These are phyloP conservation scores for Glonium stellatum DNA, from an alignment of 495 filamentous ascomycete genomes.

Conservation along the genomic window DNA sequence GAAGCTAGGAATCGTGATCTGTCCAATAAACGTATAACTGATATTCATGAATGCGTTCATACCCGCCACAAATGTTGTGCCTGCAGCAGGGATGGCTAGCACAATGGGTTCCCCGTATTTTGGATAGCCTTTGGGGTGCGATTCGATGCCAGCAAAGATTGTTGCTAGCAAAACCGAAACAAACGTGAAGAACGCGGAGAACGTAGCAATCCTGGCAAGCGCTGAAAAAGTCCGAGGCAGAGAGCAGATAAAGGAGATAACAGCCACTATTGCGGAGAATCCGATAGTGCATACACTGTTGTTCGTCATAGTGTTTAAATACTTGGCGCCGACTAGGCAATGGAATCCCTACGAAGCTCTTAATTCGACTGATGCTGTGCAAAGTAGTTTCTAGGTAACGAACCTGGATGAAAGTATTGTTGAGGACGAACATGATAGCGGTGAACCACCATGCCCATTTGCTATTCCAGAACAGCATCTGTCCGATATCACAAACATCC, in stretches of 20 bases:
- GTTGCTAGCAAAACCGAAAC: slow-evolving; percentile 73
- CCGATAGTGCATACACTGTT: slow-evolving; percentile 62
- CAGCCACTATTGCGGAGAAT: slow-evolving; percentile 60
- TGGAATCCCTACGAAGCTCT: slow-evolving; percentile 53
- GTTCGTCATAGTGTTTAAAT: slow-evolving; percentile 74
- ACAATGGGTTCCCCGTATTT: slow-evolving; percentile 53
- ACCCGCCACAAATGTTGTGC: slow-evolving; percentile 71
- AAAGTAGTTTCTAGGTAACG: neutral
- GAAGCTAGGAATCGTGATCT: slow-evolving; percentile 85
- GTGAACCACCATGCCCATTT: slow-evolving; percentile 77
- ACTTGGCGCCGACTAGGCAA: slow-evolving; percentile 70
- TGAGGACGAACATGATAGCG: slow-evolving; percentile 80
- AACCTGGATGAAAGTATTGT: slow-evolving; percentile 83
- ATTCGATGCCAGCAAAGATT: slow-evolving; percentile 68
- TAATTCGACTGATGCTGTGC: neutral
- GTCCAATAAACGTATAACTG: slow-evolving; percentile 85
- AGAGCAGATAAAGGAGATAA: slow-evolving; percentile 68
- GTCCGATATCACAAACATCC: slow-evolving; percentile 86
- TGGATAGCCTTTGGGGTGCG: slow-evolving; percentile 49
- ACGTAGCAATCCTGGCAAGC: slow-evolving; percentile 66
- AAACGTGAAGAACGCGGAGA: slow-evolving; percentile 78
- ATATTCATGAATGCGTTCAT: slow-evolving; percentile 86
- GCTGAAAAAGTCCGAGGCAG: slow-evolving; percentile 74
- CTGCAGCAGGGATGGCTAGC: slow-evolving; percentile 54
- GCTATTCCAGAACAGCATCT: slow-evolving; percentile 76